Evolutionary conservation across 768 basidiomycete genomes (phyloP), one percentile per base, ranked within the genome.

Genomic region (Russula sp.): DNA sequence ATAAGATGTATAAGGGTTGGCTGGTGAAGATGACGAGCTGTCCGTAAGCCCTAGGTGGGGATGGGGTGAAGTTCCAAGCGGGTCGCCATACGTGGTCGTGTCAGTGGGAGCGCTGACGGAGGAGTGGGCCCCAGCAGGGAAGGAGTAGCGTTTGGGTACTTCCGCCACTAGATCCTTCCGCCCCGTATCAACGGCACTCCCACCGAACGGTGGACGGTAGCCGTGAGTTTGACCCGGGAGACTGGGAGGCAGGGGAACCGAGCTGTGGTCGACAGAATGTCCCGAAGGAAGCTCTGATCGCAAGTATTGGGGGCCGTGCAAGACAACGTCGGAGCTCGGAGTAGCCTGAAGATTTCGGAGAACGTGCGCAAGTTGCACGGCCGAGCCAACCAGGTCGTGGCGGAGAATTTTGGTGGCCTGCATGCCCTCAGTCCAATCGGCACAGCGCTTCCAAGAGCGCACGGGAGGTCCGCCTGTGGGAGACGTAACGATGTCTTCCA

Each of bases 341-440:
- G 42, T 11, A 8, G 44, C 32, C 22, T 66, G 66, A n/a, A 66
- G 57, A 18, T 57, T 68, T 63, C 77, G 78, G 27, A 86, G 73
- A 54, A 87, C 73, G 61, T 83, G 81, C 47, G 77, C 74, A 6
- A 90, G 77, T 59, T 87, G 84, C 22, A 77, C 77, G 3, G 84
- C 79, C 40, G 85, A 82, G 50, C 89, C 88, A 47, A 83, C 76
- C 54, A 91, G 76, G 49, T 85, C 79, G 69, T 91, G 88, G 53
- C 81, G 80, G 62, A 89, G 72, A 34, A 85, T 76, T 9, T 78
- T 78, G 18, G 82, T 82, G 8, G 87, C 88, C 71, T 89, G 87
- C 57, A 79, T 79, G 51, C 80, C 83, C 71, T 89, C 86, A 0
- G 88, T 91, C 89, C 89, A 91, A 70, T 91, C 88, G 16, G 78